A percentile compares a stretch with the other conserved stretches of the same genome.
Evolutionary conservation across 2,329 filamentous ascomycete species (phyloP).

Genomic region (Microcera coccophila): DNA sequence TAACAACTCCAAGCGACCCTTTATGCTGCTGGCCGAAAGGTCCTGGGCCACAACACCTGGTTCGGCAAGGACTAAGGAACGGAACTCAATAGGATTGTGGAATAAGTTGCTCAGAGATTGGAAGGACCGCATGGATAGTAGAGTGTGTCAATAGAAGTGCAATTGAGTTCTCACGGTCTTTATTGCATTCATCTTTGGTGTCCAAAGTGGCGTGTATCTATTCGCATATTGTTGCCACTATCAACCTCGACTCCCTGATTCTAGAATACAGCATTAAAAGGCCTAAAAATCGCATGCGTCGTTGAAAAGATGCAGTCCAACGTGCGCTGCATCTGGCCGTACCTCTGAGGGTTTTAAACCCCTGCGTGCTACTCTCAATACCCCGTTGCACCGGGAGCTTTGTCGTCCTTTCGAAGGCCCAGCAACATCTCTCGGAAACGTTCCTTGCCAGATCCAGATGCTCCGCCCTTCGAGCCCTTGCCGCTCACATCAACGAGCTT

Average conservation of each 20-base stretch:
- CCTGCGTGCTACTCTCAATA: conserved; percentile 41
- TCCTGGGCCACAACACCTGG: conserved; percentile 77
- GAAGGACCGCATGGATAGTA: conserved; percentile 19
- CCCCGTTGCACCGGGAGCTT: conserved; percentile 65
- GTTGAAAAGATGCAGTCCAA: conserved; percentile 12
- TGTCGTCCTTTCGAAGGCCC: conserved; percentile 89
- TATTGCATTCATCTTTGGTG: not conserved
- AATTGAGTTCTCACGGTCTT: conserved; percentile 13
- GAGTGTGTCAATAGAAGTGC: conserved; percentile 26
- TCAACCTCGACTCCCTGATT: conserved; percentile 29
- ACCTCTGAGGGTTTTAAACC: conserved; percentile 9
- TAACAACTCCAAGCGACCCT: conserved; percentile 44
- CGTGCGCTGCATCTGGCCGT: conserved; percentile 20
- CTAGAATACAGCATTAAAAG: conserved; percentile 28
- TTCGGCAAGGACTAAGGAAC: conserved; percentile 52
- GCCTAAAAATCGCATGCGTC: conserved; percentile 22
- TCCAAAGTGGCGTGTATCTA: conserved; percentile 20
- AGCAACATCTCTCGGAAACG: conserved; percentile 88
- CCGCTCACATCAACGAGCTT: conserved; percentile 97
- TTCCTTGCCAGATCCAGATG: conserved; percentile 87
- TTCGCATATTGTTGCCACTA: conserved; percentile 30
- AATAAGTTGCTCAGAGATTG: conserved; percentile 6
- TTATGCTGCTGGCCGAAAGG: conserved; percentile 71
- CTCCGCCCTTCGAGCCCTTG: conserved; percentile 83
- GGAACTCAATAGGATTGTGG: conserved; percentile 5